Evolutionary conservation across 139 green algal genomes (phyloP).

Genomic region (Chlorella ohadii): DNA sequence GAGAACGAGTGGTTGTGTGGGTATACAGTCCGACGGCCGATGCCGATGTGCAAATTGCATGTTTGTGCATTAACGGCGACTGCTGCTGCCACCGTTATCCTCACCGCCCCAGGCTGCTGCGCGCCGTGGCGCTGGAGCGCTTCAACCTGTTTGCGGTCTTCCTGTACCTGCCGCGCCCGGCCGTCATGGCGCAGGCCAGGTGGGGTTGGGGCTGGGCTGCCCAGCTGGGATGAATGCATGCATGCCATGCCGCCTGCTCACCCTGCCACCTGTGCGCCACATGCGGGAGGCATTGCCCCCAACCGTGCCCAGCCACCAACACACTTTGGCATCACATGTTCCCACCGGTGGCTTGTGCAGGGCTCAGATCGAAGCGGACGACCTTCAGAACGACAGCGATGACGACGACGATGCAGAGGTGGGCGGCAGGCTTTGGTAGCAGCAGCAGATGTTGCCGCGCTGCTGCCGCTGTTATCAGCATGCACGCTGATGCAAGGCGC

Average conservation of each 20-base stretch:
- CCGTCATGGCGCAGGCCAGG: conserved; percentile 1
- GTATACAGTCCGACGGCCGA: too few species aligned
- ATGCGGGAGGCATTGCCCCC: too few species aligned
- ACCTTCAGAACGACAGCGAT: neutral
- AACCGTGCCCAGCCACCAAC: too few species aligned
- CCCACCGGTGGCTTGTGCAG: neutral
- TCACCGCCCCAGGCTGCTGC: conserved; percentile 7
- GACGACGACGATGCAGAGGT: conserved; percentile 6
- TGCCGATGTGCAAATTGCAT: too few species aligned
- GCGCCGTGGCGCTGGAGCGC: conserved; percentile 2
- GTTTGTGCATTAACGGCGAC: too few species aligned
- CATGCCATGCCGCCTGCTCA: too few species aligned
- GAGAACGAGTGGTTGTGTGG: too few species aligned
- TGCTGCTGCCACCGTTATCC: neutral
- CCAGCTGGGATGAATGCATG: neutral
- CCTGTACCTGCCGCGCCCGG: conserved; percentile 18
- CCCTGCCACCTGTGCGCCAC: too few species aligned
- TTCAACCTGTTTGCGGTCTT: conserved; percentile 28
- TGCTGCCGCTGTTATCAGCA: too few species aligned
- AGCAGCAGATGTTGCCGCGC: too few species aligned
- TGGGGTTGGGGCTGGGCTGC: neutral
- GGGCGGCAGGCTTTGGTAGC: neutral
- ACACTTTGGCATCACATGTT: too few species aligned
- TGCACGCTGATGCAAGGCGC: too few species aligned
- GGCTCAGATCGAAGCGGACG: conserved; percentile 5